A percentile compares a stretch with the other conserved stretches of the same genome.
Evolutionary conservation across 225 moss, liverwort and hornwort species (phyloP).

Genomic region (Straminergon stramineum): DNA sequence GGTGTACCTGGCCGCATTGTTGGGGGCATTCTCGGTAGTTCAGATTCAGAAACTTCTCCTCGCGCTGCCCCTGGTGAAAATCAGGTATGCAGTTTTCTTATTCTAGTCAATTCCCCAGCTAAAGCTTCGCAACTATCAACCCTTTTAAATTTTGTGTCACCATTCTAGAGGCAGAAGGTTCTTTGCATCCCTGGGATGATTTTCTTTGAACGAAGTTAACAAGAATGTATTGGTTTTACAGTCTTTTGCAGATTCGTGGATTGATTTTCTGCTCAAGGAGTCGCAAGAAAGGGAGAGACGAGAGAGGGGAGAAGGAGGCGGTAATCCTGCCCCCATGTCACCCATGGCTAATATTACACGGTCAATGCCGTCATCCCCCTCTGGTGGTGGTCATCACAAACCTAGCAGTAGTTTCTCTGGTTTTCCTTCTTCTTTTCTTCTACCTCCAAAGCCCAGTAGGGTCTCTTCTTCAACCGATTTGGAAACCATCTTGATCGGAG

Average conservation of each 20-base stretch:
- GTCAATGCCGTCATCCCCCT: slow-evolving; percentile 40
- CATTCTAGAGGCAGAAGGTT: not conserved
- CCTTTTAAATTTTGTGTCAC: not conserved
- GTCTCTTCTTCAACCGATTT: slow-evolving; percentile 31
- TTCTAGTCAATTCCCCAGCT: not conserved
- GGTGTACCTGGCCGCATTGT: slow-evolving; percentile 90
- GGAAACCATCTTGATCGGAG: slow-evolving; percentile 31
- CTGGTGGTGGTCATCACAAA: slow-evolving; percentile 23
- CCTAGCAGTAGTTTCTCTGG: slow-evolving; percentile 48
- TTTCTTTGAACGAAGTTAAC: not conserved
- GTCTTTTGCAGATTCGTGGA: slow-evolving; percentile 99
- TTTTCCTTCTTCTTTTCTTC: slow-evolving; percentile 22
- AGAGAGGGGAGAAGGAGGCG: slow-evolving; percentile 67
- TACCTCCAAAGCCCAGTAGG: slow-evolving; percentile 35
- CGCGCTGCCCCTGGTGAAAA: slow-evolving; percentile 59
- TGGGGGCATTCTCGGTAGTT: slow-evolving; percentile 78
- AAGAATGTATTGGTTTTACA: slow-evolving; percentile 20
- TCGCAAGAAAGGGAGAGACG: slow-evolving; percentile 93
- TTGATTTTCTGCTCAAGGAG: slow-evolving; percentile 91
- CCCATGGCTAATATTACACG: slow-evolving; percentile 17
- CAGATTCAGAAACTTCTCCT: slow-evolving; percentile 56
- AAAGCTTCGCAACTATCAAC: not conserved
- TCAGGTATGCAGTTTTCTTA: slow-evolving; percentile 34
- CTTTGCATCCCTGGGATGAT: not conserved
- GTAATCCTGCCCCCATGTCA: slow-evolving; percentile 8